Evolutionary conservation across 768 basidiomycete genomes (phyloP).

Genomic region (Pleurotus cornucopiae): DNA sequence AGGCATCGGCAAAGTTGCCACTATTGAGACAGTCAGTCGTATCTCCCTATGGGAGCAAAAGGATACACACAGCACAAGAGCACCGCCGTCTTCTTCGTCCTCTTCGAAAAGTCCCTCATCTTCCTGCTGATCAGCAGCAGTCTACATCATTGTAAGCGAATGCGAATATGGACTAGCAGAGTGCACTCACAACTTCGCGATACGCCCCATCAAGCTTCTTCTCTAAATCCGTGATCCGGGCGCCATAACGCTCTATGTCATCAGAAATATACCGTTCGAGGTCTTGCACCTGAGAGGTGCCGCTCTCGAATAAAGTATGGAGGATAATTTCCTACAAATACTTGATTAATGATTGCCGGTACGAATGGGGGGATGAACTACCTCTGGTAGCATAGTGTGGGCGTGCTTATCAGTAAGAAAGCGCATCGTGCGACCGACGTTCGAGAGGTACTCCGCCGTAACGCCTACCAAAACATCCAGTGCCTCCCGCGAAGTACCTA

Average conservation of each 20-base stretch:
- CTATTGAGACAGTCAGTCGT: conserved; percentile 27
- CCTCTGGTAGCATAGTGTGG: conserved; percentile 80
- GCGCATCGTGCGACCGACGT: conserved; percentile 83
- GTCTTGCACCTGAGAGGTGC: conserved; percentile 69
- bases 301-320: conserved; percentile 88
- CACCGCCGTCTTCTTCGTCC: conserved; percentile 47
- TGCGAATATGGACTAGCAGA: neutral
- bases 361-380: conserved; percentile 27
- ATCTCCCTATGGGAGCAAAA: neutral
- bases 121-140: conserved; percentile 44
- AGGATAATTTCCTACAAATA: conserved; percentile 81
- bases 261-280: conserved; percentile 87
- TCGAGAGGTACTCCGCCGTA: conserved; percentile 74
- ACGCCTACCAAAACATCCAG: conserved; percentile 77
- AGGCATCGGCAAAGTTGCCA: conserved; percentile 81
- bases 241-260: conserved; percentile 80
- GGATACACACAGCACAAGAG: conserved; percentile 48
- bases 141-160: conserved; percentile 21
- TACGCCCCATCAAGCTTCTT: conserved; percentile 84
- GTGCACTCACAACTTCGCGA: conserved; percentile 65
- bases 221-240: conserved; percentile 72
- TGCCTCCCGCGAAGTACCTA: conserved; percentile 72
- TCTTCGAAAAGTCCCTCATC: conserved; percentile 67
- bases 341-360: neutral
- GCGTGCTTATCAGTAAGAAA: conserved; percentile 80